phyloP scores from a whole-genome alignment of 805 yeast genomes.

The Kuraishia ogatae region DNA sequence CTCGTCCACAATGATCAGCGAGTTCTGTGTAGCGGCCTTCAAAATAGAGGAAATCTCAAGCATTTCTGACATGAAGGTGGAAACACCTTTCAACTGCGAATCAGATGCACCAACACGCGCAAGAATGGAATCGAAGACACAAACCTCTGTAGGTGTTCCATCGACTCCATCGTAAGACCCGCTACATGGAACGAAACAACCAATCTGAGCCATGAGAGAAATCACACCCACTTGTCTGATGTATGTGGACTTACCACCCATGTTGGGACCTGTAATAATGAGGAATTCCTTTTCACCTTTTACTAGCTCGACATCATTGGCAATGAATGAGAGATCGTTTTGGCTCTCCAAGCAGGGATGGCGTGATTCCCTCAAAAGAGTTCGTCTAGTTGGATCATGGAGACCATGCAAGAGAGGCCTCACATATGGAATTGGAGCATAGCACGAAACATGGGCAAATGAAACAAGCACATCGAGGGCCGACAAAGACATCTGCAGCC shows the following conservation, averaged over 20 bases:
- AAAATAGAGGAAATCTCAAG: constrained; percentile 85
- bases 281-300: constrained; percentile 56
- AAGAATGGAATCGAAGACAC: constrained; percentile 82
- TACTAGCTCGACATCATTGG: constrained; percentile 74
- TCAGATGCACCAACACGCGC: constrained; percentile 99
- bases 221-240: constrained; percentile 86
- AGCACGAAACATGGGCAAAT: constrained; percentile 77
- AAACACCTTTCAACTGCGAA: constrained; percentile 92
- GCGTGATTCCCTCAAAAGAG: constrained; percentile 65
- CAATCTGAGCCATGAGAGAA: constrained; percentile 80
- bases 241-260: constrained; percentile 96
- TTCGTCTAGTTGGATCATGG: constrained; percentile 35
- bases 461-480: constrained; percentile 76
- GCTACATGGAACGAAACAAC: constrained; percentile 77
- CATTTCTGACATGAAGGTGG: constrained; percentile 97
- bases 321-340: constrained; percentile 82
- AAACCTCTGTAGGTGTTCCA: constrained; percentile 47
- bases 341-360: constrained; percentile 94
- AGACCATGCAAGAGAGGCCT: constrained; percentile 59
- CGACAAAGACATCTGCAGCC: constrained; percentile 55
- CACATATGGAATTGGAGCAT: constrained; percentile 76
- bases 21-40: constrained; percentile 66
- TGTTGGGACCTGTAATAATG: constrained; percentile 91
- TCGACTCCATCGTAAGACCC: constrained; percentile 21
- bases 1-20: constrained; percentile 87